These are phyloP conservation scores for Pythium brachiatum DNA, from an alignment of 352 stramenopile species.

Conservation along the genomic window DNA sequence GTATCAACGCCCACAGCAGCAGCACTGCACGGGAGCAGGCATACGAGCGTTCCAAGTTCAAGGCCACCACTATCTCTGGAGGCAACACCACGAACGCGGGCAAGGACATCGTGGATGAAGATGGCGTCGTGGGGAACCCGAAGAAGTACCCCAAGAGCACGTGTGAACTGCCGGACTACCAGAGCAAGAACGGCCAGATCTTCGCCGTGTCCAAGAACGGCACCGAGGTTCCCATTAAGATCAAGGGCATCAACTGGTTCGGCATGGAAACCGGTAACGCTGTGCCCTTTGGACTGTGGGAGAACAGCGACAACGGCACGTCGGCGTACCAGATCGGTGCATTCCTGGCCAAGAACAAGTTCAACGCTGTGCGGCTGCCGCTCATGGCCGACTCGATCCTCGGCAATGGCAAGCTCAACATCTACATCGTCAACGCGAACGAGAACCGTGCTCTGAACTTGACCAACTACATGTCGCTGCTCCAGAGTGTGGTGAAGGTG, in stretches of 20 bases:
- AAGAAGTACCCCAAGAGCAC: slow-evolving; percentile 51
- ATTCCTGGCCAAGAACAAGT: slow-evolving; percentile 74
- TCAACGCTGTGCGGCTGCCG: slow-evolving; percentile 68
- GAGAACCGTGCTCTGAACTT: slow-evolving; percentile 57
- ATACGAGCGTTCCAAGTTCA: slow-evolving; percentile 28
- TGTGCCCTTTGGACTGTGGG: slow-evolving; percentile 60
- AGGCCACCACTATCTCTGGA: slow-evolving; percentile 40
- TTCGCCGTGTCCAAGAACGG: slow-evolving; percentile 33
- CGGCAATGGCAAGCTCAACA: slow-evolving; percentile 40
- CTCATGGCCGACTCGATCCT: slow-evolving; percentile 62
- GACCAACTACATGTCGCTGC: slow-evolving; percentile 35
- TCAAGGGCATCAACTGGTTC: slow-evolving; percentile 84
- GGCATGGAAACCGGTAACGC: slow-evolving; percentile 57
- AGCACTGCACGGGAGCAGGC: slow-evolving; percentile 15
- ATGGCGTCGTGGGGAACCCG: slow-evolving; percentile 55
- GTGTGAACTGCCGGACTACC: slow-evolving; percentile 58
- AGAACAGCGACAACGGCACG: slow-evolving; percentile 58
- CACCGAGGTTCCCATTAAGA: slow-evolving; percentile 54
- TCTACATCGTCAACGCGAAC: slow-evolving; percentile 32
- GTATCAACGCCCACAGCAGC: neutral
- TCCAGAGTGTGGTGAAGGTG: slow-evolving; percentile 39
- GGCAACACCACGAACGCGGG: slow-evolving; percentile 19
- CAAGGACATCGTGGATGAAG: slow-evolving; percentile 38
- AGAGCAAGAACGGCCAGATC: slow-evolving; percentile 59
- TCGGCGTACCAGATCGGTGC: slow-evolving; percentile 63